Evolutionary conservation across 257 asterid species (phyloP), one percentile per base, ranked within the genome.

Genomic region (Ajuga chamaepitys): DNA sequence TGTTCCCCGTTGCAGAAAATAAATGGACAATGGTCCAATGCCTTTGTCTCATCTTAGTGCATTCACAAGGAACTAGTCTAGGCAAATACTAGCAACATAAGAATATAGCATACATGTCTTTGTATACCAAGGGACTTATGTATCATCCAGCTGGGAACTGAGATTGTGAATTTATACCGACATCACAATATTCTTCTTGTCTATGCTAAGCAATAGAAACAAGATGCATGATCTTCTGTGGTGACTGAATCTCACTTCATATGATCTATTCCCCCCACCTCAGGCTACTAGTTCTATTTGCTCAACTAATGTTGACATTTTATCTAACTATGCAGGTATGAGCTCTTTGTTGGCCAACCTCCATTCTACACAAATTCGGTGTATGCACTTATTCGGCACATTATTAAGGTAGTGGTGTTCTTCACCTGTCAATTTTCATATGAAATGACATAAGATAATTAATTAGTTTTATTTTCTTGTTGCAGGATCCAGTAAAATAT

Each of bases 301-400:
- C 40, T 52, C 38, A 8, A 16, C 54, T 58, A 6, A 68, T 40
- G 18, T 51, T 17, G 37, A 70, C 56, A 56, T 50, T 44, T 21
- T 46, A 30, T 20, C 2, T 12, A 50, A 65, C 70, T 55, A 20
- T 72, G 62, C 90, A 94, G 99, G 81, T 94, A 94, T 28, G 99
- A 94, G 82, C 91, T 94, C 67, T 94, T 90, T 77, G 99, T 94
- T 72, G 99, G 99, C 50, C 97, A 94, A 60, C 99, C 99, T 66
- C 99, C 97, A 65, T 94, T 94, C 75, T 94, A 94, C 67, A 94
- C 99, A 57, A 94, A 94, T 81, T 94, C 99, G 16, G 99, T 94
- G 12, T 94, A 89, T 80, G 99, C 97, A 32, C 96, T 94, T 68
- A 85, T 94, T 73, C 86, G 97, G 47, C 99, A 89, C 85, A 90